Conservation (phyloP, 208 protist species). For the Trypanosoma melophagium region DNA sequence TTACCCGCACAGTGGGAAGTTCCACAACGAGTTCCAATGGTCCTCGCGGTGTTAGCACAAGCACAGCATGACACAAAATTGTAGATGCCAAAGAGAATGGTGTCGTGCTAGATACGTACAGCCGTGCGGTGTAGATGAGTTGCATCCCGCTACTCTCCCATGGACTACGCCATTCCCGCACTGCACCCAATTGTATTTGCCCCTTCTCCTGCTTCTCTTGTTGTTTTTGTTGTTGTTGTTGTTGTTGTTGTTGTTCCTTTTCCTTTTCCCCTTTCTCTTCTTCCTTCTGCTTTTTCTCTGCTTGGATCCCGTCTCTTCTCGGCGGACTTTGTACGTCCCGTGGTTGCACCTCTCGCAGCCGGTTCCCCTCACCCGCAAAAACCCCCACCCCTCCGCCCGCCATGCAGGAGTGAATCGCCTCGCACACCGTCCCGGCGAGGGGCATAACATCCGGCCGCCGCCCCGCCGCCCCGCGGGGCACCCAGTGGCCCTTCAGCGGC, state of each 20-base stretch:
- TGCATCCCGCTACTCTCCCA: conserved; percentile 16
- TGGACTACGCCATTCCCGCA: background rate
- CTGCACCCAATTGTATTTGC: background rate
- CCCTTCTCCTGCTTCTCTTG: background rate
- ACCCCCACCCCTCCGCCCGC: too few relatives aligned
- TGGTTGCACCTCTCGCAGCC: too few relatives aligned
- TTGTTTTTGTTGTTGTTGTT: background rate
- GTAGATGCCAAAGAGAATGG: background rate
- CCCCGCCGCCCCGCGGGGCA: too few relatives aligned
- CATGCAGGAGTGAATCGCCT: too few relatives aligned
- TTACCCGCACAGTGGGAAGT: conserved; percentile 15
- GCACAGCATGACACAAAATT: conserved; percentile 27
- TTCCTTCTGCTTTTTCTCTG: too few relatives aligned
- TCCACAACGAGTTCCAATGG: conserved; percentile 43
- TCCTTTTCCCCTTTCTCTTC: too few relatives aligned
- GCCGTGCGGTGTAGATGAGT: conserved; percentile 11
- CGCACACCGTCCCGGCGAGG: too few relatives aligned
- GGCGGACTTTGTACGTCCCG: too few relatives aligned
- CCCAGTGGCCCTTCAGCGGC: conserved; percentile 42
- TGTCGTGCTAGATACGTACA: background rate
- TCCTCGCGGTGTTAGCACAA: conserved; percentile 48
- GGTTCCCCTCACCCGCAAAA: too few relatives aligned
- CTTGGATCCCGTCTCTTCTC: too few relatives aligned
- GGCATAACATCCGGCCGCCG: too few relatives aligned
- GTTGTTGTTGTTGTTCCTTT: too few relatives aligned